A percentile compares a stretch with the other conserved stretches of the same genome.
These are phyloP conservation scores for Botrytis squamosa DNA, from an alignment of 2,329 filamentous ascomycete genomes.

Conservation along the genomic window DNA sequence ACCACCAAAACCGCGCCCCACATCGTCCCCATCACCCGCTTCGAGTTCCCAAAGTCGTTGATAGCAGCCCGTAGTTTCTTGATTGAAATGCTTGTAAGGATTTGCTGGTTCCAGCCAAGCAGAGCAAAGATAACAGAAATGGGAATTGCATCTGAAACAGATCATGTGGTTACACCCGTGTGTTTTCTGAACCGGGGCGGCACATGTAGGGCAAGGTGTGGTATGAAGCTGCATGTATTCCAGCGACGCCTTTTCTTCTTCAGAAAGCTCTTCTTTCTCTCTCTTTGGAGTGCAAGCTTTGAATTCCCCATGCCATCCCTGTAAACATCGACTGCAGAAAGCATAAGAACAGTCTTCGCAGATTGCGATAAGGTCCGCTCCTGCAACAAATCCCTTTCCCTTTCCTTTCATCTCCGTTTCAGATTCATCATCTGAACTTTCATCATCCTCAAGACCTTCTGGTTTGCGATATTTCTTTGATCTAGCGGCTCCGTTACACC, in stretches of 20 bases:
- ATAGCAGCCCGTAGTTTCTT: conserved; percentile 67
- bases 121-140: conserved; percentile 94
- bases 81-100: conserved; percentile 88
- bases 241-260: conserved; percentile 81
- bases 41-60: conserved; percentile 89
- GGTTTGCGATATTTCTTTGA: conserved; percentile 73
- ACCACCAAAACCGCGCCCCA: conserved; percentile 34
- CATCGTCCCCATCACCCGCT: conserved; percentile 64
- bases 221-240: conserved; percentile 82
- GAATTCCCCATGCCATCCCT: conserved; percentile 93
- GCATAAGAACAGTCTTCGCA: conserved; percentile 89
- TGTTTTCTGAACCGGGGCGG: conserved; percentile 81
- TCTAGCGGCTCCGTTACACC: conserved; percentile 87
- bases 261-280: conserved; percentile 68
- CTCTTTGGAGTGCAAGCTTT: conserved; percentile 65
- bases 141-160: conserved; percentile 82
- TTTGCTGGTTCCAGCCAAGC: conserved; percentile 80
- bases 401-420: conserved; percentile 37
- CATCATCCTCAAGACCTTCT: conserved; percentile 59
- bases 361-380: conserved; percentile 69
- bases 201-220: conserved; percentile 85
- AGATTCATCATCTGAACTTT: conserved; percentile 55
- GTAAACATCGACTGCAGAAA: conserved; percentile 69
- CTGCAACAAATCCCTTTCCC: conserved; percentile 29
- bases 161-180: conserved; percentile 97